Conservation (phyloP, 108 stramenopile genomes). For the Pseudonitzschia multistriata region DNA sequence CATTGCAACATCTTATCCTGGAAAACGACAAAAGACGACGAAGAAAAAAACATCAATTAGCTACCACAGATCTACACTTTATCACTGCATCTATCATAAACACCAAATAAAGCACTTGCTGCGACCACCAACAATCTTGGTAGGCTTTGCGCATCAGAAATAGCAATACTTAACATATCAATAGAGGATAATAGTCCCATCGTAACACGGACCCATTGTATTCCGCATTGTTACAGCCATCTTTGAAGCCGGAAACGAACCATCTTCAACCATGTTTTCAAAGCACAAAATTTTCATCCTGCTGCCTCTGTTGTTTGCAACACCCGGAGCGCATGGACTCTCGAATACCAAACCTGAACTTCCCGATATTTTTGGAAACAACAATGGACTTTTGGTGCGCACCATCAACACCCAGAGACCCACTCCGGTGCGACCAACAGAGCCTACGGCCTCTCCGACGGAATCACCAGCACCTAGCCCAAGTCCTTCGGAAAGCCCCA, state of each 20-base stretch:
- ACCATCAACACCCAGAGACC: neutral
- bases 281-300: neutral
- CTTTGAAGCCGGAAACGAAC: neutral
- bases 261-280: neutral
- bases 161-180: neutral
- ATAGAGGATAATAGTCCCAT: neutral
- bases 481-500: constrained; percentile 5
- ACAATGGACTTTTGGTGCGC: neutral
- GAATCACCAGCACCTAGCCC: constrained; percentile 22
- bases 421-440: neutral
- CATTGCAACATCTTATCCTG: neutral
- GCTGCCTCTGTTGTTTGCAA: neutral
- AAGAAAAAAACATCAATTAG: neutral
- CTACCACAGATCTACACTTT: neutral
- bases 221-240: too few relatives aligned
- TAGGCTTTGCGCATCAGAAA: constrained; percentile 7
- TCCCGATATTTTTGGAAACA: neutral
- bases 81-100: neutral
- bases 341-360: neutral
- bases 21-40: neutral
- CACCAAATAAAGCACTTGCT: neutral
- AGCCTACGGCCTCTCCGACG: constrained; percentile 7
- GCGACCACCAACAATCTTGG: neutral
- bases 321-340: neutral
- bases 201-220: too few relatives aligned